Evolutionary conservation across 2,329 filamentous ascomycete species (phyloP).

Genomic region (Colletotrichum sp.): DNA sequence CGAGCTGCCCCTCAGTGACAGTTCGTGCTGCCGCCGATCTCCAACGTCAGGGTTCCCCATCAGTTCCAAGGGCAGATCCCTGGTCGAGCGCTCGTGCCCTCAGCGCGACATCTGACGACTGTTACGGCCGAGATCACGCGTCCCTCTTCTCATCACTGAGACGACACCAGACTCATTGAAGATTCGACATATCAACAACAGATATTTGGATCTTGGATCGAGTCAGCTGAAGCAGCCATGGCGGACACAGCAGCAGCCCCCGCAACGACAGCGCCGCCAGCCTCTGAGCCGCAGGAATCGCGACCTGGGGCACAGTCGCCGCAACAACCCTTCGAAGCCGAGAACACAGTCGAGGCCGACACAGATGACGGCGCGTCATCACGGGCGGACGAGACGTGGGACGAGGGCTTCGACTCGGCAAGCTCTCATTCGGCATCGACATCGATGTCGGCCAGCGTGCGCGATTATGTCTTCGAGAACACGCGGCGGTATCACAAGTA

Average conservation of each 20-base stretch:
- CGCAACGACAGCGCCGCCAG: background rate
- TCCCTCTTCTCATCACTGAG: background rate
- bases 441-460: slow-evolving; percentile 12
- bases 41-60: background rate
- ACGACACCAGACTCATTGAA: background rate
- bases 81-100: background rate
- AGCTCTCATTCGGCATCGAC: slow-evolving; percentile 10
- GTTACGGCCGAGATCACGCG: background rate
- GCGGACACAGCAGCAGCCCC: background rate
- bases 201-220: rapidly evolving
- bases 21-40: background rate
- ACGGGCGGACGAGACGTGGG: background rate
- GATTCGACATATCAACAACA: background rate
- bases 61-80: background rate
- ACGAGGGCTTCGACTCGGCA: slow-evolving; percentile 4
- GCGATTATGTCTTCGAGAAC: slow-evolving; percentile 38
- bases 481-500: slow-evolving; percentile 44
- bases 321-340: background rate
- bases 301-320: background rate
- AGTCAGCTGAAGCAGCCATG: background rate
- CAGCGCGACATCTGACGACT: background rate
- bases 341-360: slow-evolving; percentile 10
- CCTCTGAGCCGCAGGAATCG: background rate
- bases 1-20: background rate
- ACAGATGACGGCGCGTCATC: background rate